Evolutionary conservation across 352 stramenopile genomes (phyloP).

Genomic region (Phytophthora syringae): DNA sequence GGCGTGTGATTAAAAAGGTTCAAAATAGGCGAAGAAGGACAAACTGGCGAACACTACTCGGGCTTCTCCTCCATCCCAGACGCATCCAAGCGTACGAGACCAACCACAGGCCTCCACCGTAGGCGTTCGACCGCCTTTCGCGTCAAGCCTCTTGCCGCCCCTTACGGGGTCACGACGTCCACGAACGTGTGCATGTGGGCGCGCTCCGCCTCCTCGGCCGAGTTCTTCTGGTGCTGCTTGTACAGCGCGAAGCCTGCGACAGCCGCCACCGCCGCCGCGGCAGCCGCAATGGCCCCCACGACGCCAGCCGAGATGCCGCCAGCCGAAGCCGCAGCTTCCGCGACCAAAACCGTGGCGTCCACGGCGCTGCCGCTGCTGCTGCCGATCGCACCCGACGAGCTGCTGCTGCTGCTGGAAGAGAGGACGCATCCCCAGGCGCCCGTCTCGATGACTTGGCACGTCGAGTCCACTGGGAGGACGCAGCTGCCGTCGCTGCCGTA

Average conservation of each 20-base stretch:
- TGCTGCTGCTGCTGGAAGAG: conserved; percentile 9
- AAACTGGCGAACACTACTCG: background rate
- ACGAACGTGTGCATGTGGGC: conserved; percentile 23
- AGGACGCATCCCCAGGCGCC: too few relatives aligned
- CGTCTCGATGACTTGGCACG: too few relatives aligned
- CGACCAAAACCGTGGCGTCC: conserved; percentile 16
- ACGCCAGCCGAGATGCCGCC: conserved; percentile 11
- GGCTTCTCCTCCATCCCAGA: conserved; percentile 18
- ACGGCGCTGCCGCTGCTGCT: conserved; percentile 17
- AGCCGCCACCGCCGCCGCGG: conserved; percentile 34
- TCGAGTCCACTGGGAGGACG: too few relatives aligned
- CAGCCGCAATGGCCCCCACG: conserved; percentile 29
- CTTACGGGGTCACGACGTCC: conserved; percentile 46
- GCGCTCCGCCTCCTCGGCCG: conserved; percentile 11
- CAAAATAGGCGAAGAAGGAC: conserved; percentile 31
- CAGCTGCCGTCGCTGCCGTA: too few relatives aligned
- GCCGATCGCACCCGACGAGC: background rate
- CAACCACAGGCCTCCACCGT: conserved; percentile 3
- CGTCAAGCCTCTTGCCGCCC: background rate
- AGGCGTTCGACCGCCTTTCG: conserved; percentile 30
- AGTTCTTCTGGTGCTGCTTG: conserved; percentile 45
- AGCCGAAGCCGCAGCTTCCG: conserved; percentile 2
- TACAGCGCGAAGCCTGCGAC: conserved; percentile 39
- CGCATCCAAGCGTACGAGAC: conserved; percentile 28
- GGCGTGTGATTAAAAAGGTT: conserved; percentile 21